Evolutionary conservation across 305 asterid genomes (phyloP).

Genomic region (Fraxinus dipetala): DNA sequence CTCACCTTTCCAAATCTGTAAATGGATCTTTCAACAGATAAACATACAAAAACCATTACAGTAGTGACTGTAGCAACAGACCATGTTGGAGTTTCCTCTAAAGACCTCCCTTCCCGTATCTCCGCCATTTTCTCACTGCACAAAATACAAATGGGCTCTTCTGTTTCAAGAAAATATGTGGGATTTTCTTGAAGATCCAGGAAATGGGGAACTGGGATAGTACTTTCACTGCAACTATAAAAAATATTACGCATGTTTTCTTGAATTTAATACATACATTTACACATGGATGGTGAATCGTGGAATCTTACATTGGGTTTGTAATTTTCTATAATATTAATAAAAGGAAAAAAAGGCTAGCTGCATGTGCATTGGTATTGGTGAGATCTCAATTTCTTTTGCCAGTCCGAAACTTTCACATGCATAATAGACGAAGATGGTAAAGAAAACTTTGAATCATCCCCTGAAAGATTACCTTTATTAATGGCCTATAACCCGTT

Average conservation of each 20-base stretch:
- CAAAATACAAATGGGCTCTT: neutral
- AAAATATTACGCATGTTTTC: slow-evolving; percentile 9
- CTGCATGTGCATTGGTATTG: slow-evolving; percentile 34
- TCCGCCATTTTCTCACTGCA: slow-evolving; percentile 34
- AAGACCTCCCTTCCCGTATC: slow-evolving; percentile 76
- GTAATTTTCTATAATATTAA: neutral
- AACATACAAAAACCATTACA: slow-evolving; percentile 81
- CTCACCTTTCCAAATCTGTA: slow-evolving; percentile 81
- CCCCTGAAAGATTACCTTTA: neutral
- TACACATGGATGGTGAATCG: slow-evolving; percentile 17
- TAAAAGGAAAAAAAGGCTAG: slow-evolving; percentile 8
- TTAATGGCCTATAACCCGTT: neutral
- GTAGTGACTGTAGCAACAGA: slow-evolving; percentile 94
- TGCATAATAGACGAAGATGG: slow-evolving; percentile 16
- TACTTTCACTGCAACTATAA: neutral
- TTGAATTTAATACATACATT: neutral
- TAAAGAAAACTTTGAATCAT: neutral
- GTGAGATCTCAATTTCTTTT: slow-evolving; percentile 28
- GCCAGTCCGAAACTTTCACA: slow-evolving; percentile 25
- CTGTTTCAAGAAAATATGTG: neutral
- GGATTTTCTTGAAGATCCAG: slow-evolving; percentile 21
- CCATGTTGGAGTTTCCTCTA: slow-evolving; percentile 93
- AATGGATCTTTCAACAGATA: slow-evolving; percentile 74
- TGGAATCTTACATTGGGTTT: slow-evolving; percentile 20
- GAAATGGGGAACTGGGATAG: slow-evolving; percentile 26